Conservation (phyloP, 805 yeast genomes). For the Metschnikowia bowlesiae region DNA sequence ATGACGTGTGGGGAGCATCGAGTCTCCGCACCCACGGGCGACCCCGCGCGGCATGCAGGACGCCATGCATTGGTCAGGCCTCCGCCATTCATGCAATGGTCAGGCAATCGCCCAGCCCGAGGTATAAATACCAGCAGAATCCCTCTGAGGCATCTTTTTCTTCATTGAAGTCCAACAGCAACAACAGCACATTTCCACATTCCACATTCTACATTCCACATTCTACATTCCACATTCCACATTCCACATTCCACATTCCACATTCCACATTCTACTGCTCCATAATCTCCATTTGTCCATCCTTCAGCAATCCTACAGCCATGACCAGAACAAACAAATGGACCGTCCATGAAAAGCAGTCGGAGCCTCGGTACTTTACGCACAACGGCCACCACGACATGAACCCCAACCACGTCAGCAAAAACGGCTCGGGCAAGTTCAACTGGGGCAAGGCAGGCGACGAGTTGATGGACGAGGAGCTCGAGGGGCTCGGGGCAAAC, state of each 20-base stretch:
- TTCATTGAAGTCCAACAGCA: too few relatives aligned
- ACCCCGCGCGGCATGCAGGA: background rate
- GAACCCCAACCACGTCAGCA: slow-evolving; percentile 74
- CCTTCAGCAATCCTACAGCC: background rate
- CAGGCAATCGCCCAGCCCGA: background rate
- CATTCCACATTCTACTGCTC: too few relatives aligned
- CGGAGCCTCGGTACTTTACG: slow-evolving; percentile 70
- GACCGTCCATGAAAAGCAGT: slow-evolving; percentile 59
- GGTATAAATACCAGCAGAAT: background rate
- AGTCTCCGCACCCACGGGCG: background rate
- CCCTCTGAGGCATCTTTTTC: too few relatives aligned
- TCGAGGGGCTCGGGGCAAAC: slow-evolving; percentile 15
- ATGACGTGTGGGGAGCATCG: slow-evolving; percentile 1
- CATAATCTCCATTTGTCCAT: too few relatives aligned
- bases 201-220: too few relatives aligned
- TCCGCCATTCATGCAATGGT: background rate
- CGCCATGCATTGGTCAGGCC: slow-evolving; percentile 1
- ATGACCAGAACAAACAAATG: slow-evolving; percentile 82
- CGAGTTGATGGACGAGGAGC: slow-evolving; percentile 58
- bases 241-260: too few relatives aligned
- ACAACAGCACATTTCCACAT: too few relatives aligned
- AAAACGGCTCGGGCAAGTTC: slow-evolving; percentile 78
- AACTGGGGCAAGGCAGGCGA: slow-evolving; percentile 88
- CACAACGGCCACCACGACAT: slow-evolving; percentile 66
- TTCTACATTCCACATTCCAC: too few relatives aligned